A percentile compares a stretch with the other conserved stretches of the same genome.
Evolutionary conservation across 306 rosid species (phyloP).

Genomic region (Oxytropis ochrocephala): DNA sequence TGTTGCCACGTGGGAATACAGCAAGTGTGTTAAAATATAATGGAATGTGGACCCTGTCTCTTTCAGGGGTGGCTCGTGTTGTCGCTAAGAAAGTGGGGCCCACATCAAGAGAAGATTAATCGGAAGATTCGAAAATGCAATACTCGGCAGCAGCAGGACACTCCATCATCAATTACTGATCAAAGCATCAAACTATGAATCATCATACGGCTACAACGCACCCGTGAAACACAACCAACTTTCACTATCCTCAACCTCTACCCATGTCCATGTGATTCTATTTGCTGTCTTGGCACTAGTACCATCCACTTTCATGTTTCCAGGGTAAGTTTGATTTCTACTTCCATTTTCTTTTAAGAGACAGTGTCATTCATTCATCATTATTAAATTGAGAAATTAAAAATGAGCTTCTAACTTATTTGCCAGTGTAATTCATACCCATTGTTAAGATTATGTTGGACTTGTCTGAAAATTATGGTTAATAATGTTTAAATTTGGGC

Average conservation of each 20-base stretch:
- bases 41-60: background rate
- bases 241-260: conserved; percentile 10
- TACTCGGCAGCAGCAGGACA: background rate
- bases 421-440: too few species aligned
- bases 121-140: conserved; percentile 1
- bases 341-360: too few species aligned
- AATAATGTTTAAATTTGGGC: too few species aligned
- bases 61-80: background rate
- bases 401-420: too few species aligned
- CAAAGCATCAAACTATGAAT: background rate
- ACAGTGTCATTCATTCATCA: too few species aligned
- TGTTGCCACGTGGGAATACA: conserved; percentile 12
- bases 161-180: conserved; percentile 1
- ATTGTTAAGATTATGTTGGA: too few species aligned
- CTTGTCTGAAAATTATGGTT: too few species aligned
- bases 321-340: too few species aligned
- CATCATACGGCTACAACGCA: conserved; percentile 21
- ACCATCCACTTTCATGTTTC: background rate
- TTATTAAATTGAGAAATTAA: too few species aligned
- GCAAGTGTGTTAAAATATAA: background rate
- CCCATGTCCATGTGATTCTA: conserved; percentile 25
- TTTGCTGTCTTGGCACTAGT: background rate
- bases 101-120: background rate
- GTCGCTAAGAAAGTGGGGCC: background rate
- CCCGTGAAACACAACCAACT: conserved; percentile 9